A percentile compares a stretch with the other conserved stretches of the same genome.
Conservation (phyloP, 2,329 filamentous ascomycete genomes). For the Tolypocladium pustulatum region DNA sequence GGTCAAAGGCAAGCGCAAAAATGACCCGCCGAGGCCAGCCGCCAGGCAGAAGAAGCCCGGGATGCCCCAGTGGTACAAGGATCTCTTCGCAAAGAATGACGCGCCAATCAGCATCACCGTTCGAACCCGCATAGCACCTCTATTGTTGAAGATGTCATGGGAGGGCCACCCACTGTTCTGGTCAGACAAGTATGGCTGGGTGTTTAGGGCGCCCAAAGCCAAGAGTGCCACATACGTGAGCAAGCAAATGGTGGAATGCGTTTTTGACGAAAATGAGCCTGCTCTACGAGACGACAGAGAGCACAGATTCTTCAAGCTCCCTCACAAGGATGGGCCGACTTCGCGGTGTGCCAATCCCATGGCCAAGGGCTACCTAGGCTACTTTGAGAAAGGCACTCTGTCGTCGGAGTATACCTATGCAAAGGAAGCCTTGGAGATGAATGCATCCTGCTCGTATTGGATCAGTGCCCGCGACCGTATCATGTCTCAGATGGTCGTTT, state of each 20-base stretch:
- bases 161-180: slow-evolving; percentile 82
- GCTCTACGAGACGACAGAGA: slow-evolving; percentile 54
- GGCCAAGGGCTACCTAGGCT: slow-evolving; percentile 80
- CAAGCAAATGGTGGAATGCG: slow-evolving; percentile 63
- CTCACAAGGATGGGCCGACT: slow-evolving; percentile 86
- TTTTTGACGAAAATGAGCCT: slow-evolving; percentile 66
- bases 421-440: slow-evolving; percentile 95
- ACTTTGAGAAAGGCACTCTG: slow-evolving; percentile 82
- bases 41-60: slow-evolving; percentile 87
- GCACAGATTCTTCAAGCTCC: slow-evolving; percentile 79
- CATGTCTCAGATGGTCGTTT: slow-evolving; percentile 90
- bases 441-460: slow-evolving; percentile 98
- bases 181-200: slow-evolving; percentile 92
- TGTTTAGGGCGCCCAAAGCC: slow-evolving; percentile 61
- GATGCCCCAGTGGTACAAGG: slow-evolving; percentile 94
- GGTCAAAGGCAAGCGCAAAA: slow-evolving; percentile 85
- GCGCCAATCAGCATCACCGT: slow-evolving; percentile 69
- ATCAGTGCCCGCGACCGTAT: slow-evolving; percentile 92
- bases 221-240: slow-evolving; percentile 55
- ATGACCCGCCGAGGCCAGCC: slow-evolving; percentile 64
- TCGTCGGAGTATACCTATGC: slow-evolving; percentile 84
- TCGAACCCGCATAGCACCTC: slow-evolving; percentile 74
- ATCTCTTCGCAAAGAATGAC: slow-evolving; percentile 63
- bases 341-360: slow-evolving; percentile 79
- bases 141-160: slow-evolving; percentile 79